Evolutionary conservation across 2,329 filamentous ascomycete species (phyloP).

Genomic region (Cryoendolithus antarcticus): DNA sequence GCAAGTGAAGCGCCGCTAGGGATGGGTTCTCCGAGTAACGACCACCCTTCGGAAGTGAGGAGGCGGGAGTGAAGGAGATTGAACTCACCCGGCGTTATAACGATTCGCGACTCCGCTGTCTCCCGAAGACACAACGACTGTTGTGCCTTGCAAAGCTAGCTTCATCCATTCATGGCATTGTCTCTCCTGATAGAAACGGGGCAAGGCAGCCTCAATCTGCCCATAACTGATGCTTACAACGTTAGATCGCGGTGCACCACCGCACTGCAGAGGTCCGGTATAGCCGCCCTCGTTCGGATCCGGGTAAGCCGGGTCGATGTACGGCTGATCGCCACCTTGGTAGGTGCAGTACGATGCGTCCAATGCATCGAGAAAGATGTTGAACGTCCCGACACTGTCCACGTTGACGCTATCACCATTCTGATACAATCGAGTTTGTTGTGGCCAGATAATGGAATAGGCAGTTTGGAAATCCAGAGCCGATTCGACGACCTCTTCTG

Average conservation of each 20-base stretch:
- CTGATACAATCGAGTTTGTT: slow-evolving; percentile 39
- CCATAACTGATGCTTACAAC: slow-evolving; percentile 45
- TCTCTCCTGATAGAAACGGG: slow-evolving; percentile 36
- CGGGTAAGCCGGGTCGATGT: slow-evolving; percentile 27
- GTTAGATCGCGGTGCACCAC: slow-evolving; percentile 34
- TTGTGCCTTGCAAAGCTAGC: slow-evolving; percentile 41
- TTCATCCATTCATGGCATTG: slow-evolving; percentile 48
- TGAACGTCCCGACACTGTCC: slow-evolving; percentile 22
- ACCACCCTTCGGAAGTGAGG: too few species aligned
- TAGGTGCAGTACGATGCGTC: slow-evolving; percentile 28
- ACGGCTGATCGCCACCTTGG: slow-evolving; percentile 29
- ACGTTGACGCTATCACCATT: slow-evolving; percentile 21
- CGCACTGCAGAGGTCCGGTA: slow-evolving; percentile 33
- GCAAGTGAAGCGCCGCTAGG: too few species aligned
- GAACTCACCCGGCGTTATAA: slow-evolving; percentile 5
- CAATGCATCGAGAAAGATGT: slow-evolving; percentile 32
- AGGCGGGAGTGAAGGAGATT: too few species aligned
- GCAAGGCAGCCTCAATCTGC: slow-evolving; percentile 39
- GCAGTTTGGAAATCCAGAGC: slow-evolving; percentile 44
- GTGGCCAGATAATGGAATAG: slow-evolving; percentile 41
- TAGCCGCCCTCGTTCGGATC: slow-evolving; percentile 23
- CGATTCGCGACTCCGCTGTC: slow-evolving; percentile 28
- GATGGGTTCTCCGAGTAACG: too few species aligned
- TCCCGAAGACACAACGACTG: slow-evolving; percentile 40
- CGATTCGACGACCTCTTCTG: slow-evolving; percentile 32